Conservation (phyloP, 768 basidiomycete genomes). For the Pleurotus djamor region DNA sequence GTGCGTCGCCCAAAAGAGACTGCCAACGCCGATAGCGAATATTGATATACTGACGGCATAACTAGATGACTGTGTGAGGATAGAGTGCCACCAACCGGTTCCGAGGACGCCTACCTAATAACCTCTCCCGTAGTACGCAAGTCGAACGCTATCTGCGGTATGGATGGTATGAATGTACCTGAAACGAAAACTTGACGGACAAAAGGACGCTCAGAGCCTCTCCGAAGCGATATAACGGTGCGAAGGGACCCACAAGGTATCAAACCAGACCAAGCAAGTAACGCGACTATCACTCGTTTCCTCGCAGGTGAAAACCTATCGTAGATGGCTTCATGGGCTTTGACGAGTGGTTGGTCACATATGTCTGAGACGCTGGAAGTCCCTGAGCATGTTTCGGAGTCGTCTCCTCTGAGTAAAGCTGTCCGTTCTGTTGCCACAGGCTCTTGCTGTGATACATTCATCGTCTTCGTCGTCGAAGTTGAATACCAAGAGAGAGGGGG, state of each 20-base stretch:
- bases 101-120: slow-evolving; percentile 43
- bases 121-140: slow-evolving; percentile 52
- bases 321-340: slow-evolving; percentile 40
- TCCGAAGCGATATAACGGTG: not conserved
- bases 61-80: not conserved
- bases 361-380: not conserved
- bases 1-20: slow-evolving; percentile 51
- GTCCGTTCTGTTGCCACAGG: not conserved
- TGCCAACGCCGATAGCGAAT: slow-evolving; percentile 39
- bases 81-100: not conserved
- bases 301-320: slow-evolving; percentile 49
- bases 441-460: not conserved
- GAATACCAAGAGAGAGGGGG: too few species aligned
- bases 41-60: slow-evolving; percentile 47
- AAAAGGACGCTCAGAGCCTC: not conserved
- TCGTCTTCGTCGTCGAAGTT: not conserved
- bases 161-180: slow-evolving; percentile 70
- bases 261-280: slow-evolving; percentile 62
- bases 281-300: slow-evolving; percentile 53
- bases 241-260: slow-evolving; percentile 48
- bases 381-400: not conserved
- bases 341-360: not conserved
- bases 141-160: slow-evolving; percentile 71
- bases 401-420: not conserved
- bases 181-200: slow-evolving; percentile 56